phyloP scores from a whole-genome alignment of 495 filamentous ascomycete genomes.

The Podospora pseudoanserina region DNA sequence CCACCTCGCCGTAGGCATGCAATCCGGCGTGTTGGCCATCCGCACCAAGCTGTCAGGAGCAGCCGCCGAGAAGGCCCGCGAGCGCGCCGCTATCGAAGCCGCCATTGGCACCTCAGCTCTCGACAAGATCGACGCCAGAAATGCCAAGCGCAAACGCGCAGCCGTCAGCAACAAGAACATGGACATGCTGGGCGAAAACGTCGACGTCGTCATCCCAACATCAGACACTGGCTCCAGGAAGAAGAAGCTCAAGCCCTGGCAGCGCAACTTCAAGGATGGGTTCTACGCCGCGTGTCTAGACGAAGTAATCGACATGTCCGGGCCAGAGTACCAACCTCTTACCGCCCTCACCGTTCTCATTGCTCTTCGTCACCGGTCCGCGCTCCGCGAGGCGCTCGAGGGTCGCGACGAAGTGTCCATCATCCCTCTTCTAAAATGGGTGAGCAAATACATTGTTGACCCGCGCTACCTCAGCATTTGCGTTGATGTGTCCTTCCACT shows the following conservation, averaged over 20 bases:
- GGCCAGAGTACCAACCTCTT: slow-evolving; percentile 51
- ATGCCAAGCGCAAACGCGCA: slow-evolving; percentile 63
- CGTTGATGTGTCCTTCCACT: slow-evolving; percentile 71
- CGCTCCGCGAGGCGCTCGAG: slow-evolving; percentile 74
- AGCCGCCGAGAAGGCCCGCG: slow-evolving; percentile 70
- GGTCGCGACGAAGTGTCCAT: slow-evolving; percentile 79
- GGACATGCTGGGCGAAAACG: slow-evolving; percentile 80
- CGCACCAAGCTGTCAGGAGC: slow-evolving; percentile 81
- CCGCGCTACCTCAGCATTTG: slow-evolving; percentile 72
- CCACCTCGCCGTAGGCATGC: slow-evolving; percentile 91
- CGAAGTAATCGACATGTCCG: slow-evolving; percentile 56
- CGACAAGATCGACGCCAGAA: slow-evolving; percentile 62
- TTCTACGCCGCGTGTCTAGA: slow-evolving; percentile 76
- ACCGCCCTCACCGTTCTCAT: slow-evolving; percentile 71
- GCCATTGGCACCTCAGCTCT: slow-evolving; percentile 68
- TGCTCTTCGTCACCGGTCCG: slow-evolving; percentile 82
- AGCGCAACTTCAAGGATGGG: slow-evolving; percentile 71
- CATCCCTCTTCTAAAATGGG: slow-evolving; percentile 79
- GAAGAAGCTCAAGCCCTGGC: slow-evolving; percentile 73
- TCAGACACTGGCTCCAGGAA: slow-evolving; percentile 21
- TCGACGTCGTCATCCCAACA: slow-evolving; percentile 71
- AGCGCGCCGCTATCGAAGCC: slow-evolving; percentile 80
- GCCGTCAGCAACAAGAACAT: slow-evolving; percentile 70
- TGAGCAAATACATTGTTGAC: slow-evolving; percentile 70
- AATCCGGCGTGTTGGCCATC: slow-evolving; percentile 82